A percentile compares a stretch with the other conserved stretches of the same genome.
Conservation (phyloP, 257 asterid genomes). For the Lycium ferocissimum region DNA sequence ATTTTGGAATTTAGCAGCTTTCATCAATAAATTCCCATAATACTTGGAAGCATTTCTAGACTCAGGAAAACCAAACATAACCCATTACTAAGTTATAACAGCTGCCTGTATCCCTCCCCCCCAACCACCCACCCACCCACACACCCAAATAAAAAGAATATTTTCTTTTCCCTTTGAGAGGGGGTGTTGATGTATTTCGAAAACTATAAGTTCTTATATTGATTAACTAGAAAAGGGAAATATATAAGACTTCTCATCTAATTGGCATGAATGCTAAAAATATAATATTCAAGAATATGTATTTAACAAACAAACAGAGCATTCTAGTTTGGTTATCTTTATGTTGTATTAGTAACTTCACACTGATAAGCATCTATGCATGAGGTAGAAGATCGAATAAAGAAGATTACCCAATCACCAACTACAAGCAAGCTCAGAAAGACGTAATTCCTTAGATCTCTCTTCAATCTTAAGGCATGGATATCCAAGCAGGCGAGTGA, state of each 20-base stretch:
- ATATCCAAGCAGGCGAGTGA: slow-evolving; percentile 83
- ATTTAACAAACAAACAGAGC: not conserved
- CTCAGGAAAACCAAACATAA: not conserved
- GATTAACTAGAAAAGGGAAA: not conserved
- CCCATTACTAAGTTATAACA: not conserved
- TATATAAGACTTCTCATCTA: not conserved
- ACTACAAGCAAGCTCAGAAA: slow-evolving; percentile 76
- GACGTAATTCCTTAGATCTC: slow-evolving; percentile 71
- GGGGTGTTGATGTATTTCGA: not conserved
- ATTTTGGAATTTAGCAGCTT: not conserved
- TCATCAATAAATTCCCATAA: slow-evolving; percentile 9
- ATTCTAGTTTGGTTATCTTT: not conserved
- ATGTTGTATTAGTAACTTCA: not conserved
- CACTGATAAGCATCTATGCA: not conserved
- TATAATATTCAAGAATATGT: not conserved
- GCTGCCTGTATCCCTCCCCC: not conserved
- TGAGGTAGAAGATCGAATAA: slow-evolving; percentile 31
- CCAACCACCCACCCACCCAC: not conserved
- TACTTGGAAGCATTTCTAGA: not conserved
- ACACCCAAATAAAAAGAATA: too few species aligned
- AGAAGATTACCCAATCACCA: slow-evolving; percentile 86
- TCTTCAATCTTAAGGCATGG: slow-evolving; percentile 83
- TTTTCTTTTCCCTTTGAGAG: not conserved
- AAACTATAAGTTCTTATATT: not conserved
- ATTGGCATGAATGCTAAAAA: not conserved